Evolutionary conservation across 2,329 filamentous ascomycete species (phyloP), one percentile per base, ranked within the genome.

Genomic region (Cadophora gregata): DNA sequence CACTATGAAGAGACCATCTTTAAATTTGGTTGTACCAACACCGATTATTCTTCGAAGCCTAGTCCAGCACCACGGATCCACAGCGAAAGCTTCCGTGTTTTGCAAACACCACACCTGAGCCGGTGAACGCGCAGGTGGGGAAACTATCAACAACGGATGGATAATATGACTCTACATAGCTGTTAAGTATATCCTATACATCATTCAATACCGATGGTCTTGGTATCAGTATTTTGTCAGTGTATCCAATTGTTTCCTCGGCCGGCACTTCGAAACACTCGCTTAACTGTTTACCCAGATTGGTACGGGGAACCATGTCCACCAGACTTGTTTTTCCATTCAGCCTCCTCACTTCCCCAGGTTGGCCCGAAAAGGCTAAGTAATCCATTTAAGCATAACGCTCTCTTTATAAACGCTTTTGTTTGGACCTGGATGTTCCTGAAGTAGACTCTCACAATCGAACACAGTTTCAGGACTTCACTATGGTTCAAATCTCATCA

Each of bases 321-420:
- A 56, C n/a, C 45, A 50, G 45, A 53, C 42, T 60, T 21, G 33
- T 31, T 55, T 9, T 29, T 36, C 16, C 36, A 63, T 64, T 67
- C 61, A 64, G 42, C 65, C 61, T n/a, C 45, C 55, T n/a, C 21
- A 33, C 31, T 12, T 38, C n/a, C 36, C 27, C 31, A 51, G 25
- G 64, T 63, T 67, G 56, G 61, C 60, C 65, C 55, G 29, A 56
- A 51, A 64, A 24, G 65, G 53, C 53, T 63, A 63, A 59, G 59
- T 27, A 8, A 1, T 33, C 25, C 24, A 27, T 36, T 53, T 24
- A 8, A 59, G 10, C 10, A 21, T 6, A 42, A 38, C 2, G 4
- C 9, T 19, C 36, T 45, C 56, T 27, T 47, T 59, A 64, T 51
- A 36, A 51, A 7, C 27, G 7, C 42, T 19, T 47, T 47, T 21